Percentiles rank a stretch among this genome's conserved stretches.
Conservation (phyloP, 2,329 filamentous ascomycete genomes). For the Trematosphaeria pertusa region DNA sequence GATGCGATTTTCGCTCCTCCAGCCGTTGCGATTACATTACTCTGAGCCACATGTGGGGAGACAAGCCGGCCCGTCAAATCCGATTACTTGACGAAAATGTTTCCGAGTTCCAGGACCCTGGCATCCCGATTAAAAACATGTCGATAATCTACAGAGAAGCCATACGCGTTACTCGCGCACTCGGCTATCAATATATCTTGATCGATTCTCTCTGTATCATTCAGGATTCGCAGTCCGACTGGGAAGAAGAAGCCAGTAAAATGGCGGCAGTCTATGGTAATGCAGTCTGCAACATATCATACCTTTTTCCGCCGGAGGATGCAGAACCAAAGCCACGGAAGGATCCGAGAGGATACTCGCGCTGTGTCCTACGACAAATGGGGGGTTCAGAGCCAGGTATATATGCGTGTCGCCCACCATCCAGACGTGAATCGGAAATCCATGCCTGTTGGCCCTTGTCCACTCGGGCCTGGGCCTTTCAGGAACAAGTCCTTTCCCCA, state of each 20-base stretch:
- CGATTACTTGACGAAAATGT: not conserved
- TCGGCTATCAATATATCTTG: not conserved
- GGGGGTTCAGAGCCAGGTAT: not conserved
- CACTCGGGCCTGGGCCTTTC: slow-evolving; percentile 6
- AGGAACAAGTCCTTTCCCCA: not conserved
- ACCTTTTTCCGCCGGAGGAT: not conserved
- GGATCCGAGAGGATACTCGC: not conserved
- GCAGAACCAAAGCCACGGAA: not conserved
- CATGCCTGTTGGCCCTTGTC: not conserved
- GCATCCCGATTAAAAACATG: not conserved
- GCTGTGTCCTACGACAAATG: not conserved
- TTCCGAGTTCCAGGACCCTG: not conserved
- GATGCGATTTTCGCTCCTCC: not conserved
- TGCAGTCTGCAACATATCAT: slow-evolving; percentile 1
- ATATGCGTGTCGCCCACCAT: not conserved
- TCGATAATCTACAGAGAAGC: not conserved
- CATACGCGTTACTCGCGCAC: not conserved
- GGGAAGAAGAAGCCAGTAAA: not conserved
- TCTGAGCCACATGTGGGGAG: slow-evolving; percentile 1
- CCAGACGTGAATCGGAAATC: not conserved
- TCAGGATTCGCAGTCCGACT: slow-evolving; percentile 1
- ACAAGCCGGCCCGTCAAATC: not conserved
- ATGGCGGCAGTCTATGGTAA: slow-evolving; percentile 2
- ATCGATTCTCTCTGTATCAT: no score
- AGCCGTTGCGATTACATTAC: not conserved